Base-by-base conservation (phyloP, 352 stramenopile genomes). In the Phytophthora gonapodyides region DNA sequence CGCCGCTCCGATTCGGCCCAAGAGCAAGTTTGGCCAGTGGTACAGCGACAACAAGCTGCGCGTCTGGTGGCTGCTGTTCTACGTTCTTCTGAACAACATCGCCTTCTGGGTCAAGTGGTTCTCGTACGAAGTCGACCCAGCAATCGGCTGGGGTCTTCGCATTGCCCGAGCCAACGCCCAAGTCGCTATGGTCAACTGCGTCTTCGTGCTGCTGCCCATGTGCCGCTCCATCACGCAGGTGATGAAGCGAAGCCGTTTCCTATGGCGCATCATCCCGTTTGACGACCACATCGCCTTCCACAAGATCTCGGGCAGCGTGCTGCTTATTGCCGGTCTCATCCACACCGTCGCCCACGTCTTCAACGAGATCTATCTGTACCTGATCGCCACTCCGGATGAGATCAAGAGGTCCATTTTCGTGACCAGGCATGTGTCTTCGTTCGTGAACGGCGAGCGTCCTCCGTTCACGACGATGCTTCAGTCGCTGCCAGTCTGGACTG, bases 241-340 rank as follows among this genome's bases (percentile, higher is more conserved):
- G 33, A 76, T 89, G 62, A 84, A 87, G 65, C 64, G 70, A 21
- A 83, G 63, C 44, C 64, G 61, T 10, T 57, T 88, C 13, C 48
- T 87, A 30, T 88, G 76, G 76, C 64, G 71, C 41, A 81, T 79
- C 61, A 84, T 90, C 38, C 83, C 83, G 12, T 86, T 91, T 44
- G 82, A 89, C 49, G 75, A 89, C 62, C 69, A 87, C 66, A 87
- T 91, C 33, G 75, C 78, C 13, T 86, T 86, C 62, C 82, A 91
- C 71, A 88, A 86, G 67, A 76, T 91, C 49, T 78, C 70, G 3
- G 82, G 82, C 36, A 81, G 53, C 15, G 73, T 82, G 40, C 59
- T 82, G 24, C 61, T 91, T 7, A 76, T 61, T 12, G 73, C 78
- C 1, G 78, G 72, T 19, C 64, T 88, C 43, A 63, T 84, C 33